Conservation (phyloP, 116 monocot species). For the Trichopus zeylanicus region DNA sequence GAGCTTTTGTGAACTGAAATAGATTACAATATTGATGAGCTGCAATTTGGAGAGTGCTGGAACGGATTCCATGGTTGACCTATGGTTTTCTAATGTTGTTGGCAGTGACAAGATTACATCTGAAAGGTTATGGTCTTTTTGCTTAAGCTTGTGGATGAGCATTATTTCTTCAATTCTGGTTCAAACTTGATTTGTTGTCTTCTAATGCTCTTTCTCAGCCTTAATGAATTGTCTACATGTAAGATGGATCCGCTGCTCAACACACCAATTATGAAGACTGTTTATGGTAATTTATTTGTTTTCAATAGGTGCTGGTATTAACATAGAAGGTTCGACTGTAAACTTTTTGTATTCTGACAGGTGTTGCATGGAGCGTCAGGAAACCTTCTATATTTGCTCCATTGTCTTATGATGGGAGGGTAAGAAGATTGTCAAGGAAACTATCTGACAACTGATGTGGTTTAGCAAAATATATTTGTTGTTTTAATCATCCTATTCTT, state of each 20-base stretch:
- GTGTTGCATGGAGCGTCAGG: conserved; percentile 82
- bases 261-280: conserved; percentile 83
- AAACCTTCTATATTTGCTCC: conserved; percentile 84
- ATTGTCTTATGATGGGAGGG: conserved; percentile 94
- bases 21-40: neutral
- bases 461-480: neutral
- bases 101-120: conserved; percentile 30
- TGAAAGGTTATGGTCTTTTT: conserved; percentile 39
- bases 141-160: neutral
- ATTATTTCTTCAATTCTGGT: neutral
- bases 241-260: conserved; percentile 58
- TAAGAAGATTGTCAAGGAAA: conserved; percentile 24
- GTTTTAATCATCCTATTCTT: neutral
- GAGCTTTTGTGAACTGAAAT: neutral
- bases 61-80: conserved; percentile 90
- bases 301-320: neutral
- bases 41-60: conserved; percentile 74
- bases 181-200: conserved; percentile 5
- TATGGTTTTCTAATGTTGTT: conserved; percentile 46
- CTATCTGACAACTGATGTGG: neutral
- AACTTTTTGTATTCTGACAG: conserved; percentile 28
- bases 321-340: conserved; percentile 4
- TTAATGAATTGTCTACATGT: conserved; percentile 44
- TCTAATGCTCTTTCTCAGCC: conserved; percentile 34
- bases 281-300: conserved; percentile 65